A percentile compares a stretch with the other conserved stretches of the same genome.
phyloP scores from a whole-genome alignment of 1,284 basidiomycete species.

The Leccinum cinnamomeum region DNA sequence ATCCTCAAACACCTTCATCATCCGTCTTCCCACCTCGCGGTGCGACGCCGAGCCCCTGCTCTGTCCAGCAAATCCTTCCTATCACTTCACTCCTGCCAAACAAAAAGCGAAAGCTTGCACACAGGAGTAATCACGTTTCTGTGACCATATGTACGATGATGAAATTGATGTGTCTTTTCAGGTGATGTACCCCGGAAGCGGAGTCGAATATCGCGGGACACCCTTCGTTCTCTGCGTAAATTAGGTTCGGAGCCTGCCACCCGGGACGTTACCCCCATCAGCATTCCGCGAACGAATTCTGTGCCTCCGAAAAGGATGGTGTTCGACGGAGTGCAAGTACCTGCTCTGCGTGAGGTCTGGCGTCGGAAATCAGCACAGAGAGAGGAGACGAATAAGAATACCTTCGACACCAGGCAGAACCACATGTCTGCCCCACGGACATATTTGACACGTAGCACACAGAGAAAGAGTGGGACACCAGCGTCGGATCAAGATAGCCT shows the following conservation, averaged over 20 bases:
- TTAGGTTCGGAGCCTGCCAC: constrained; percentile 30
- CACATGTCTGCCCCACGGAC: not conserved
- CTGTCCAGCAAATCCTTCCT: not conserved
- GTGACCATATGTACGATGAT: not conserved
- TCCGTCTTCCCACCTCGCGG: not conserved
- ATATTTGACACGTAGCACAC: not conserved
- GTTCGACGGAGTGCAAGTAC: constrained; percentile 33
- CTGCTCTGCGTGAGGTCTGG: constrained; percentile 19
- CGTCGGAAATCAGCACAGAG: constrained; percentile 5
- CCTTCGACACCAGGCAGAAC: not conserved
- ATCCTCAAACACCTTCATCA: not conserved
- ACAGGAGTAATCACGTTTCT: constrained; percentile 13
- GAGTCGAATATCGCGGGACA: constrained; percentile 13
- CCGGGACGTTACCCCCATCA: constrained; percentile 22
- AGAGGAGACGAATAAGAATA: not conserved
- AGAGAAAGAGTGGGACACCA: not conserved
- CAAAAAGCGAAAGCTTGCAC: constrained; percentile 16
- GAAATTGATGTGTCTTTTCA: constrained; percentile 13
- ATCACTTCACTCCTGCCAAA: not conserved
- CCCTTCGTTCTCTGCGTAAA: constrained; percentile 17
- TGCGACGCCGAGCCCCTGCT: not conserved
- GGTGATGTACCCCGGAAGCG: constrained; percentile 22
- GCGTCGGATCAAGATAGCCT: constrained; percentile 29
- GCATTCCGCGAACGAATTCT: constrained; percentile 20
- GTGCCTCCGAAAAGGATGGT: constrained; percentile 20